These are phyloP conservation scores for Pseudocercospora eumusae DNA, from an alignment of 2,329 filamentous ascomycete genomes.

Conservation along the genomic window DNA sequence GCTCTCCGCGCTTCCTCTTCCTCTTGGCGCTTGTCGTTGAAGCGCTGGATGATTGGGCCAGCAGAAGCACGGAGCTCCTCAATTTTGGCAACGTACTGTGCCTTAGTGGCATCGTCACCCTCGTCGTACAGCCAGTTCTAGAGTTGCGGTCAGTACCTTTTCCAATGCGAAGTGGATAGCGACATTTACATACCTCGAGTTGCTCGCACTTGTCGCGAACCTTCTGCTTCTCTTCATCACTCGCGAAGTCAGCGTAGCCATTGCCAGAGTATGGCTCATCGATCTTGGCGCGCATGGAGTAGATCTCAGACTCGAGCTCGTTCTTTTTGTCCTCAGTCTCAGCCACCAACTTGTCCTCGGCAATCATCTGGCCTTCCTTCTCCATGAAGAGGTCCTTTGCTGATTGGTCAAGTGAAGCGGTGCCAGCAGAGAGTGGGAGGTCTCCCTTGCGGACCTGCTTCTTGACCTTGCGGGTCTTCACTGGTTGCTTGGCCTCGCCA, in stretches of 20 bases:
- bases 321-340: constrained; percentile 99
- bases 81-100: constrained; percentile 89
- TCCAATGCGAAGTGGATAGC: background rate
- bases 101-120: constrained; percentile 91
- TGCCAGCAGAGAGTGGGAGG: constrained; percentile 80
- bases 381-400: constrained; percentile 70
- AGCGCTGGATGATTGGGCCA: constrained; percentile 87
- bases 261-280: constrained; percentile 71
- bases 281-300: constrained; percentile 93
- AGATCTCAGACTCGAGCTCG: constrained; percentile 96
- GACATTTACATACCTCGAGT: constrained; percentile 69
- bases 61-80: constrained; percentile 91
- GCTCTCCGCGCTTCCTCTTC: constrained; percentile 73
- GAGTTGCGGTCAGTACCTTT: background rate
- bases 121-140: constrained; percentile 99
- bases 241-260: constrained; percentile 71
- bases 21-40: constrained; percentile 90
- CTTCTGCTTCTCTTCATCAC: constrained; percentile 87
- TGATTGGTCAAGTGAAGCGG: constrained; percentile 71
- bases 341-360: constrained; percentile 97
- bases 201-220: constrained; percentile 79
- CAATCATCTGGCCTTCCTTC: constrained; percentile 86
- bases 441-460: constrained; percentile 99
- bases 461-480: constrained; percentile 94
- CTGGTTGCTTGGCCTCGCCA: constrained; percentile 44